These are phyloP conservation scores for Monosporascus sp. DNA, from an alignment of 2,329 filamentous ascomycete species.

Conservation along the genomic window DNA sequence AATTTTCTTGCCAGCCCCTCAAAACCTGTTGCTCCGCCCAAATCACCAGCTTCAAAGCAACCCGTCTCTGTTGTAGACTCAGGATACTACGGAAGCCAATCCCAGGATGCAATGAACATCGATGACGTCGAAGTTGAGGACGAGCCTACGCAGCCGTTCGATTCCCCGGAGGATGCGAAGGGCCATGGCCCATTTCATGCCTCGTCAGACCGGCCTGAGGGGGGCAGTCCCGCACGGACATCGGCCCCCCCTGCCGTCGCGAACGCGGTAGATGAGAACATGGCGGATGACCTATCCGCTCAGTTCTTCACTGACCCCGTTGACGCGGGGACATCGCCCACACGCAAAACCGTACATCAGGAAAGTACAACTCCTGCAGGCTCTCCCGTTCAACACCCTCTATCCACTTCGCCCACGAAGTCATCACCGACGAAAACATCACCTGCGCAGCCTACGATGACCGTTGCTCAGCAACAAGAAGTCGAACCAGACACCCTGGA, in stretches of 20 bases:
- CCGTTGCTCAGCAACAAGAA: slow-evolving; percentile 9
- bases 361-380: slow-evolving; percentile 29
- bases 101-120: slow-evolving; percentile 46
- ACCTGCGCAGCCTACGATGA: slow-evolving; percentile 11
- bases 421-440: slow-evolving; percentile 5
- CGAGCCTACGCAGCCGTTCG: slow-evolving; percentile 18
- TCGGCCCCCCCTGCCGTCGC: slow-evolving; percentile 15
- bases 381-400: slow-evolving; percentile 18
- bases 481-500: slow-evolving; percentile 18
- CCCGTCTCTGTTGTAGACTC: slow-evolving; percentile 52
- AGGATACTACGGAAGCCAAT: slow-evolving; percentile 66
- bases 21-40: slow-evolving; percentile 28
- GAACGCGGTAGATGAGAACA: slow-evolving; percentile 2
- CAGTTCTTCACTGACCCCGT: slow-evolving; percentile 24
- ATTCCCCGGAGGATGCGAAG: slow-evolving; percentile 8
- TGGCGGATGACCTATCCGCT: slow-evolving; percentile 16
- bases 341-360: slow-evolving; percentile 10
- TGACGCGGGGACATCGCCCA: slow-evolving; percentile 10
- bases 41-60: slow-evolving; percentile 17
- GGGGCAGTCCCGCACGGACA: slow-evolving; percentile 12
- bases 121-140: slow-evolving; percentile 18
- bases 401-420: slow-evolving; percentile 4
- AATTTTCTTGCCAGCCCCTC: slow-evolving; percentile 29
- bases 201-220: slow-evolving; percentile 12
- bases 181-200: slow-evolving; percentile 15